A percentile compares a stretch with the other conserved stretches of the same genome.
phyloP scores from a whole-genome alignment of 2,329 filamentous ascomycete genomes.

The Nothopassalora personata region DNA sequence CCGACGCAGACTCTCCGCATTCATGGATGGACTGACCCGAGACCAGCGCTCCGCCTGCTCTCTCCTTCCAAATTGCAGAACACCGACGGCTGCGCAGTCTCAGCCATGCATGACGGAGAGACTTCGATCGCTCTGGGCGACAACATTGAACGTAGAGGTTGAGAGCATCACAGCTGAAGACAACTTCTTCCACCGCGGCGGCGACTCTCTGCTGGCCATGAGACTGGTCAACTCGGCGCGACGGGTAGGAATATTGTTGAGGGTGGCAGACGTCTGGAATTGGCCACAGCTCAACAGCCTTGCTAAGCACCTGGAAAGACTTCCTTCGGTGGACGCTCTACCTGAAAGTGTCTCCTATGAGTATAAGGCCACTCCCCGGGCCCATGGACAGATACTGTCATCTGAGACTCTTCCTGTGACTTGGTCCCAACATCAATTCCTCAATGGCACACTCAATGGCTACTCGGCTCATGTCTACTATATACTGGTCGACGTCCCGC shows the following conservation, averaged over 20 bases:
- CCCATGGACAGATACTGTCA: too few species aligned
- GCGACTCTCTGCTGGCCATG: slow-evolving; percentile 70
- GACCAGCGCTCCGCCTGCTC: neutral
- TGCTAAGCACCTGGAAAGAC: neutral
- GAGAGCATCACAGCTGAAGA: slow-evolving; percentile 52
- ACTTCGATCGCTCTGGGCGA: slow-evolving; percentile 44
- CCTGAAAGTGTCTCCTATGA: too few species aligned
- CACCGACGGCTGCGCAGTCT: too few species aligned
- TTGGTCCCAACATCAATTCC: slow-evolving; percentile 7
- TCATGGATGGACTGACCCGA: neutral
- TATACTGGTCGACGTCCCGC: slow-evolving; percentile 47
- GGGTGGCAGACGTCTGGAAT: neutral
- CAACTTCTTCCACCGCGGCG: slow-evolving; percentile 67
- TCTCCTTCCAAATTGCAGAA: neutral
- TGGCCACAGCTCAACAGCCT: neutral
- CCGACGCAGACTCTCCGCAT: slow-evolving; percentile 43
- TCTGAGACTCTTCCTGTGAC: slow-evolving; percentile 46
- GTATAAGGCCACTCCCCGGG: too few species aligned
- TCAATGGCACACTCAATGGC: slow-evolving; percentile 14
- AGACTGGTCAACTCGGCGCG: slow-evolving; percentile 38
- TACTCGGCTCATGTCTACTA: slow-evolving; percentile 35
- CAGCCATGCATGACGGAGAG: neutral
- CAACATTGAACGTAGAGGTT: slow-evolving; percentile 40
- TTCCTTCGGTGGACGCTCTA: neutral
- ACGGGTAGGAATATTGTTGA: slow-evolving; percentile 32